Conservation (phyloP, 306 rosid genomes). For the Citrullus colocynthis region DNA sequence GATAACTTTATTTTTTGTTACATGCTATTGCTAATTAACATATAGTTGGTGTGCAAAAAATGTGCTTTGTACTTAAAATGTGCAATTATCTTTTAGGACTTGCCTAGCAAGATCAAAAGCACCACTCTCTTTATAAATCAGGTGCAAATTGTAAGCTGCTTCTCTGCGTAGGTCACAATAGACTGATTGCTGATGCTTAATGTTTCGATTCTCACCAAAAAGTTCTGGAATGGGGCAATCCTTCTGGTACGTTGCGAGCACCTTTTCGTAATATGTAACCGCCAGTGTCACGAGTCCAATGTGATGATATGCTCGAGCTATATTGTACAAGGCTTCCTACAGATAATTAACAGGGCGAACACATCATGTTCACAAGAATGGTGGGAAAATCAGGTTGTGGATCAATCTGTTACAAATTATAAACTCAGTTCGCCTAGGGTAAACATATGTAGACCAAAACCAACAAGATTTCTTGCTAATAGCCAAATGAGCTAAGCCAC, state of each 20-base stretch:
- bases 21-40: neutral
- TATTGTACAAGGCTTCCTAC: slow-evolving; percentile 73
- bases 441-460: neutral
- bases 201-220: slow-evolving; percentile 37
- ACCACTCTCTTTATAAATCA: slow-evolving; percentile 73
- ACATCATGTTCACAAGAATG: neutral
- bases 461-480: neutral
- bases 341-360: neutral
- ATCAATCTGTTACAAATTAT: neutral
- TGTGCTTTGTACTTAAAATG: slow-evolving; percentile 19
- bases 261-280: slow-evolving; percentile 52
- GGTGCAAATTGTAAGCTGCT: slow-evolving; percentile 79
- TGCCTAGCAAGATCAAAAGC: slow-evolving; percentile 81
- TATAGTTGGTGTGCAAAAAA: neutral
- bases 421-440: neutral
- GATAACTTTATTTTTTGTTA: neutral
- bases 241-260: slow-evolving; percentile 42
- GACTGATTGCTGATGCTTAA: slow-evolving; percentile 32
- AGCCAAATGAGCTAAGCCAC: neutral
- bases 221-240: slow-evolving; percentile 62
- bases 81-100: slow-evolving; percentile 64
- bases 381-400: neutral
- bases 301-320: slow-evolving; percentile 78
- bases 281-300: slow-evolving; percentile 73
- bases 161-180: slow-evolving; percentile 76